Evolutionary conservation across 768 basidiomycete genomes (phyloP), one percentile per base, ranked within the genome.

Genomic region (Trametes sanguinea): DNA sequence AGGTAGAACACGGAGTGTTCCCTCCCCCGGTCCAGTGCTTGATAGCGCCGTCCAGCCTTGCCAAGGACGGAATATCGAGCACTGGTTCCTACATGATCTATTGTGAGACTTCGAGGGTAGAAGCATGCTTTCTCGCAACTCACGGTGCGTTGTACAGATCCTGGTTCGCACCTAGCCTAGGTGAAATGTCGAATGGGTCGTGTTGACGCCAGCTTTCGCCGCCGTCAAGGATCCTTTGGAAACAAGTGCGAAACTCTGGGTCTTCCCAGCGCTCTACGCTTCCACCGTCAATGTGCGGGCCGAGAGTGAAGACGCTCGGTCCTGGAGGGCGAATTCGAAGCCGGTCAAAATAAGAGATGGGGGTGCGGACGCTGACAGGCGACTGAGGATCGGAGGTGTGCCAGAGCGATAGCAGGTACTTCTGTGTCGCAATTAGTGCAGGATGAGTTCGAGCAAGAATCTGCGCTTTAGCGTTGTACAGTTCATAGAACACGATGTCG

Each of bases 251-350:
- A 73, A 84, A 85, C 2, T 66, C 70, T 0, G 77, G 73, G 70
- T 90, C 86, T 73, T 89, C 85, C 87, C 86, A 88, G 10, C 92
- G 80, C 71, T 94, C 92, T n/a, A 92, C 81, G 2, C 84, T 74
- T 9, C 90, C 89, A 4, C 91, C 90, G 82, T 78, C 76, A 35
- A 71, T 60, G 62, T 88, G 86, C 10, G 88, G 85, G 0, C 85
- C 88, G 2, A 92, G 75, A 0, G 84, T 80, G 68, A 92, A 92
- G 51, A 80, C 79, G 11, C 78, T 73, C 62, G 90, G 90, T 0
- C 90, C 92, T 0, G 90, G 88, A 32, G 79, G 80, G 5, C 92
- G 82, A 50, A 92, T 89, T 2, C 90, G 81, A 10, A 92, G 75
- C 6, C 91, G 81, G 73, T 94, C 91, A 61, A 85, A 89, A 72